These are phyloP conservation scores for Amphirosellinia nigrospora DNA, from an alignment of 495 filamentous ascomycete genomes.

Conservation along the genomic window DNA sequence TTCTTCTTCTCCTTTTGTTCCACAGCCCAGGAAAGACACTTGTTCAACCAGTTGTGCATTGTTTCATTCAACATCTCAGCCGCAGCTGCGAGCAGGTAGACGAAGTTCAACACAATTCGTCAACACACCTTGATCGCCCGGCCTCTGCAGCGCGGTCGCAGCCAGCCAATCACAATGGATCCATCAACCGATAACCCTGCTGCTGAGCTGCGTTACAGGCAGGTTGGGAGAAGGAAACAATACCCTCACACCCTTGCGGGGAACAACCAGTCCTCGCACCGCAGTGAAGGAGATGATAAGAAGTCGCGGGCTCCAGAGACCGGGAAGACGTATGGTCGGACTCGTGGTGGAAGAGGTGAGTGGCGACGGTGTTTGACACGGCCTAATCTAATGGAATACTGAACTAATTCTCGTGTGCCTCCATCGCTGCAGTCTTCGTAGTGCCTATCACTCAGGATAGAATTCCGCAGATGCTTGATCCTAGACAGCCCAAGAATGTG, in stretches of 20 bases:
- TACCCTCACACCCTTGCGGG: conserved; percentile 22
- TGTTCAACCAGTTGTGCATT: background rate
- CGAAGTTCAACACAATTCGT: conserved; percentile 31
- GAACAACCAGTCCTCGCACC: conserved; percentile 5
- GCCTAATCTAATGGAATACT: conserved; percentile 19
- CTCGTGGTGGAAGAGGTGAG: conserved; percentile 87
- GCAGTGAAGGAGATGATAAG: conserved; percentile 26
- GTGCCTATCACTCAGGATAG: conserved; percentile 98
- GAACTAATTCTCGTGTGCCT: background rate
- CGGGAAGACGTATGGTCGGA: conserved; percentile 87
- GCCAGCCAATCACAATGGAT: conserved; percentile 28
- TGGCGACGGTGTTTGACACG: conserved; percentile 20
- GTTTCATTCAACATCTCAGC: conserved; percentile 23
- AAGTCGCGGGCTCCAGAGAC: conserved; percentile 50
- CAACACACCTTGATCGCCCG: background rate
- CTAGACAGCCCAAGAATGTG: conserved; percentile 92
- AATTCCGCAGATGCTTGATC: conserved; percentile 95
- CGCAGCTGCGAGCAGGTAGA: conserved; percentile 22
- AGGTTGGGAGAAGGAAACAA: background rate
- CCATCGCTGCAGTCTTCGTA: conserved; percentile 73
- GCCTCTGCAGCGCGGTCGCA: background rate
- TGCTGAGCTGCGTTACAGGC: conserved; percentile 27
- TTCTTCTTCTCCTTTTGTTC: background rate
- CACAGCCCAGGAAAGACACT: background rate
- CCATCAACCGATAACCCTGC: conserved; percentile 24